A percentile compares a stretch with the other conserved stretches of the same genome.
Evolutionary conservation across 148 eudicot genomes (phyloP).

Genomic region (Chenopodium album): DNA sequence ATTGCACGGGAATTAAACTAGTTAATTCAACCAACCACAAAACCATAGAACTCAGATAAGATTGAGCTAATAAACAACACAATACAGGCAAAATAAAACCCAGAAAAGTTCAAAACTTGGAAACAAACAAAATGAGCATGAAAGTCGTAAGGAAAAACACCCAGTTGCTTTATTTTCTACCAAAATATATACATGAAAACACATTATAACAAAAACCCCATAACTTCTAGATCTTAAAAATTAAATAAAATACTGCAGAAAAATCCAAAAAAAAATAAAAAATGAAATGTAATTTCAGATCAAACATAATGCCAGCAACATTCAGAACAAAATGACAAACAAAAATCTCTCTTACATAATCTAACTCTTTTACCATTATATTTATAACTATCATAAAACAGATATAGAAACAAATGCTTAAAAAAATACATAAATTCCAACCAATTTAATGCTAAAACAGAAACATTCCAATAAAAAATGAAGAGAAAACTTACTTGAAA

Average conservation of each 20-base stretch:
- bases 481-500: background rate
- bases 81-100: too few species aligned
- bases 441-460: background rate
- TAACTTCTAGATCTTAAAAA: background rate
- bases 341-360: background rate
- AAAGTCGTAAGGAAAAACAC: background rate
- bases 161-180: background rate
- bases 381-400: background rate
- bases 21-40: too few species aligned
- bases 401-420: background rate
- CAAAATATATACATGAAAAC: background rate
- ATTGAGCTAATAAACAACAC: background rate
- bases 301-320: background rate
- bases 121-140: conserved; percentile 1
- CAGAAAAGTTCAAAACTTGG: background rate
- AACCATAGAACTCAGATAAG: too few species aligned
- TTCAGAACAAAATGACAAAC: background rate
- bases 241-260: background rate
- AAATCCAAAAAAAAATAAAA: background rate
- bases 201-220: background rate
- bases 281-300: conserved; percentile 10
- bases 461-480: background rate
- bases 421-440: background rate
- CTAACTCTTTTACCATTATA: too few species aligned
- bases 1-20: too few species aligned